phyloP scores from a whole-genome alignment of 2,329 filamentous ascomycete genomes.

The Aspergillus fijiensis region DNA sequence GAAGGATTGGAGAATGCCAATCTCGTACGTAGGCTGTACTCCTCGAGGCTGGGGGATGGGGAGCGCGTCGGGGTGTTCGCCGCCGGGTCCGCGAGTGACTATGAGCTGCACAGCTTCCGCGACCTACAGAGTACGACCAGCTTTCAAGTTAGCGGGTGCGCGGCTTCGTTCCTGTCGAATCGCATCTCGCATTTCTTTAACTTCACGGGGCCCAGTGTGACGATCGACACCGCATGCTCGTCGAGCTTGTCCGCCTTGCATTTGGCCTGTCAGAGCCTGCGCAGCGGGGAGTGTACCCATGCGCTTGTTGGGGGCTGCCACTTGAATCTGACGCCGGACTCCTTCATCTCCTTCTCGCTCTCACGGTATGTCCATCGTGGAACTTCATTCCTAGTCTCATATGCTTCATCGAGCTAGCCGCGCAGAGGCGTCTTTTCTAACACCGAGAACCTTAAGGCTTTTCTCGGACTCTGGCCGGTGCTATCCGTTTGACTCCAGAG shows the following conservation, averaged over 20 bases:
- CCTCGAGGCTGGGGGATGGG: constrained; percentile 20
- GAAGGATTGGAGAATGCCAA: constrained; percentile 24
- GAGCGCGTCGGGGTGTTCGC: constrained; percentile 21
- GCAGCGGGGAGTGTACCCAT: constrained; percentile 7
- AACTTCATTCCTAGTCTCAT: no score
- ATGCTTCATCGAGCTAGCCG: no score
- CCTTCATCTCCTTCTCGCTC: constrained; percentile 15
- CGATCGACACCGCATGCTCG: constrained; percentile 30
- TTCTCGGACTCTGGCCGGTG: constrained; percentile 48
- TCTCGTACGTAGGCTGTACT: constrained; percentile 8
- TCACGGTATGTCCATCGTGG: not conserved
- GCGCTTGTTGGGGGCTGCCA: constrained; percentile 35
- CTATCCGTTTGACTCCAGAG: constrained; percentile 55
- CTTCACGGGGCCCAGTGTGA: constrained; percentile 27
- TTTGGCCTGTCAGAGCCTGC: constrained; percentile 22
- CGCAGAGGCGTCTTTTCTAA: not conserved
- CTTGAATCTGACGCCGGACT: constrained; percentile 37
- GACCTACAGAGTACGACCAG: constrained; percentile 24
- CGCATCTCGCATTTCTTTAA: constrained; percentile 31
- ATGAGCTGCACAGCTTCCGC: constrained; percentile 16
- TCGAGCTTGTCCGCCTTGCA: constrained; percentile 26
- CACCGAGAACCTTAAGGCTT: constrained; percentile 30
- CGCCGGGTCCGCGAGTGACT: constrained; percentile 23
- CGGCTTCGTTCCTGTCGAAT: constrained; percentile 22
- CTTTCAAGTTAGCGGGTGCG: constrained; percentile 22